Percentiles rank a stretch among this genome's conserved stretches.
phyloP scores from a whole-genome alignment of 2,329 filamentous ascomycete species.

The Madurella fahalii region DNA sequence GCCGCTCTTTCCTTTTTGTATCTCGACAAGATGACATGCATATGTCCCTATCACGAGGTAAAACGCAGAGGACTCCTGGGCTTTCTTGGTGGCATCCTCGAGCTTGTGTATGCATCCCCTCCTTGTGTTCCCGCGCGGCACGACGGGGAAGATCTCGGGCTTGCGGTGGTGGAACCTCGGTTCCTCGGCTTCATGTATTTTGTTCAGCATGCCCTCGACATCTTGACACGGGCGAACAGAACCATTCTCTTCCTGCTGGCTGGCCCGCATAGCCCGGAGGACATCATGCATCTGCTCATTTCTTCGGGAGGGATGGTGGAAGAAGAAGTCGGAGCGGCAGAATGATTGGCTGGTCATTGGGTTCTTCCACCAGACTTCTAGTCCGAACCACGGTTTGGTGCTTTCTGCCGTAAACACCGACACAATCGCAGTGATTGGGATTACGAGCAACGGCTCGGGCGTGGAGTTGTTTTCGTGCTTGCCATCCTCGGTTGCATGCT shows the following conservation, averaged over 20 bases:
- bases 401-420: conserved; percentile 51
- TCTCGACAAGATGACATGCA: conserved; percentile 49
- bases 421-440: conserved; percentile 49
- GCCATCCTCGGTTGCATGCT: conserved; percentile 30
- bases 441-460: conserved; percentile 36
- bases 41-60: conserved; percentile 53
- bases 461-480: conserved; percentile 28
- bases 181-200: conserved; percentile 45
- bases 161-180: conserved; percentile 32
- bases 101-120: conserved; percentile 35
- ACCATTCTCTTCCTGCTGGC: conserved; percentile 24
- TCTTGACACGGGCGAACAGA: conserved; percentile 42
- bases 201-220: conserved; percentile 44
- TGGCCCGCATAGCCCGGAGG: conserved; percentile 33
- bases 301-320: conserved; percentile 45
- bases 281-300: conserved; percentile 49
- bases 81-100: conserved; percentile 43
- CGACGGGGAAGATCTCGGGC: conserved; percentile 50
- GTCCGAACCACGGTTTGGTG: conserved; percentile 45
- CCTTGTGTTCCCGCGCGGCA: conserved; percentile 42
- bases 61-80: conserved; percentile 47
- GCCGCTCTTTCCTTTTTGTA: conserved; percentile 41
- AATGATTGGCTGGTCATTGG: conserved; percentile 41
- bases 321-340: conserved; percentile 46
- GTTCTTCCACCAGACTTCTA: conserved; percentile 56